Base-by-base conservation (phyloP, 768 basidiomycete species). In the Dentipellis sp. region DNA sequence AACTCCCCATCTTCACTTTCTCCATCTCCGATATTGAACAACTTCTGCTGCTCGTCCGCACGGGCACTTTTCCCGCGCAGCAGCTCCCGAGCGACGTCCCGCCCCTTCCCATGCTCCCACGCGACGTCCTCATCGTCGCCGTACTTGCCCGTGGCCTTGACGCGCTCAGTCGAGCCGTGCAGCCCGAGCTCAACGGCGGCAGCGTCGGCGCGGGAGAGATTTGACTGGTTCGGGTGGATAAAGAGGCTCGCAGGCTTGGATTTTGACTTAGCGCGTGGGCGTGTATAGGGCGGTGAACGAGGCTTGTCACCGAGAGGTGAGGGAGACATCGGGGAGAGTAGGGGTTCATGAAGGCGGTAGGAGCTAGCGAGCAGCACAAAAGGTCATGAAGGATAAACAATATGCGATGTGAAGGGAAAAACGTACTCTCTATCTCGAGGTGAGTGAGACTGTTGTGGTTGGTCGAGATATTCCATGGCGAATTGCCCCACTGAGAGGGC, bases 201-300 rank as follows among this genome's bases (percentile, higher is more conserved):
- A 9, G 78, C 81, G 57, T 86, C 84, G 2, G 84, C 84, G 37
- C 84, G 81, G 6, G 82, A 83, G 58, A 84, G 63, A 63, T 84
- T 85, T 38, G 83, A 84, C 45, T 82, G 66, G 45, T 67, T 67
- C 2, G 86, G 84, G 62, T 86, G 83, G 51, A 86, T 84, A 61
- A 79, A 80, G 52, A 86, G 80, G 38, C 65, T 69, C 10, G 57
- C 61, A 3, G 62, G 62, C 54, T 77, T 77, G 2, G 83, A 82
- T 63, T 81, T 84, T 48, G 79, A 75, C 65, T 71, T 79, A 12
- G 76, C 70, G 55, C 78, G 78, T 14, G 74, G 68, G 16, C 75
- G 76, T 8, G 69, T 68, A 48, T 59, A 58, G 2, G 64, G 16
- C 8, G 52, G 38, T 17, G 19, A 14, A 19, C 19, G 14, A 19